A percentile compares a stretch with the other conserved stretches of the same genome.
Evolutionary conservation across 768 basidiomycete species (phyloP).

Genomic region (Favolaschia claudopus): DNA sequence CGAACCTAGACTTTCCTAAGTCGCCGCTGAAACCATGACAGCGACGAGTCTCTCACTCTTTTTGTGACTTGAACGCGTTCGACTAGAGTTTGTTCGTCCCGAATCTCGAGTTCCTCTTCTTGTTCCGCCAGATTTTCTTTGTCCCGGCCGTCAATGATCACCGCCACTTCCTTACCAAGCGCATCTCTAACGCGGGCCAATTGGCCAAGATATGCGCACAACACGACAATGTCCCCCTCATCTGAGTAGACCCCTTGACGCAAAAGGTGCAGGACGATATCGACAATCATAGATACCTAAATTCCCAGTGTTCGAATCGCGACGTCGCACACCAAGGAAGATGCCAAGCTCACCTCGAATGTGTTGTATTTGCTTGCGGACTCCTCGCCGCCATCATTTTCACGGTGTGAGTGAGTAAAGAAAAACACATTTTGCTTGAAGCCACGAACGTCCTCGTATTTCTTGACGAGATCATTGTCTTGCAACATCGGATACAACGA

Average conservation of each 20-base stretch:
- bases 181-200: conserved; percentile 49
- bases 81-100: conserved; percentile 33
- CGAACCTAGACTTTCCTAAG: conserved; percentile 52
- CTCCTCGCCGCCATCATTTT: conserved; percentile 68
- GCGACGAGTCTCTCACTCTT: conserved; percentile 55
- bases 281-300: conserved; percentile 55
- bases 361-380: conserved; percentile 70
- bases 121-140: conserved; percentile 63
- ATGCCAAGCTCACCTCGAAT: conserved; percentile 59
- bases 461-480: conserved; percentile 60
- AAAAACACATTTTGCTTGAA: conserved; percentile 73
- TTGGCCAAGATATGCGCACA: conserved; percentile 57
- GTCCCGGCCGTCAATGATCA: conserved; percentile 76
- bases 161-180: conserved; percentile 55
- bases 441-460: conserved; percentile 66
- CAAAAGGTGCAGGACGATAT: conserved; percentile 53
- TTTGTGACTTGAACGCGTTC: conserved; percentile 60
- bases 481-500: conserved; percentile 68
- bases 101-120: conserved; percentile 48
- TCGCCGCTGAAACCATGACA: not conserved
- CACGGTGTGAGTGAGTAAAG: conserved; percentile 65
- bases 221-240: conserved; percentile 56
- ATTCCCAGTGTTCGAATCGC: too few species aligned
- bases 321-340: too few species aligned
- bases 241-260: conserved; percentile 53